Evolutionary conservation across 1,284 basidiomycete species (phyloP), one percentile per base, ranked within the genome.

Genomic region (Marasmius tenuissimus): DNA sequence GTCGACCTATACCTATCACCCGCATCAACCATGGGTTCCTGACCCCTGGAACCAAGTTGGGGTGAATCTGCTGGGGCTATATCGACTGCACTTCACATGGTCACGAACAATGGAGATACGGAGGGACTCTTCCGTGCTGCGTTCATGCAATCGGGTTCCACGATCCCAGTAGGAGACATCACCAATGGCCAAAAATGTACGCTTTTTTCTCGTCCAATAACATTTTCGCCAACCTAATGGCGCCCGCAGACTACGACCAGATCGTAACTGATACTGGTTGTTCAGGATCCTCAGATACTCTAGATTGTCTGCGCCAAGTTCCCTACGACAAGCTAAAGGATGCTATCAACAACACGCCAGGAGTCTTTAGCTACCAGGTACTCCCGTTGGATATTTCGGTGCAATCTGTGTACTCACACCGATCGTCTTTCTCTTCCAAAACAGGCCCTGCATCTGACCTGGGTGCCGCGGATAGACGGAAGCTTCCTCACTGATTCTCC

Each of bases 51-150:
- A n/a, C n/a, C n/a, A n/a, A 84, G 84, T 60, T 85, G 80, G 80
- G 85, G 85, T 9, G 80, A 87, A 71, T 83, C 81, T 42, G 81
- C 85, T 0, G 86, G 87, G 0, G 78, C 83, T 0, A 80, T 84
- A 37, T 85, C 82, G 11, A 78, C 76, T 1, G 69, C 80, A 27
- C 63, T 84, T 0, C 85, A 86, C 16, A 83, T 86, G 81, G 65
- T 85, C 11, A 71, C 78, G 22, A 82, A 86, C 64, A 75, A 74
- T 12, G 83, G 83, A 0, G 68, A 84, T 63, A 72, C 73, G 3
- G 75, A 81, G 60, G 81, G 81, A 0, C 69, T 54, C 14, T 86
- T 86, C 73, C 78, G 77, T 3, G 81, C 74, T 11, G 82, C 73
- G 2, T 78, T 84, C 65, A 83, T 85, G 83, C 70, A 83, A 68